phyloP scores from a whole-genome alignment of 352 stramenopile genomes.

The Globisporangium solare region DNA sequence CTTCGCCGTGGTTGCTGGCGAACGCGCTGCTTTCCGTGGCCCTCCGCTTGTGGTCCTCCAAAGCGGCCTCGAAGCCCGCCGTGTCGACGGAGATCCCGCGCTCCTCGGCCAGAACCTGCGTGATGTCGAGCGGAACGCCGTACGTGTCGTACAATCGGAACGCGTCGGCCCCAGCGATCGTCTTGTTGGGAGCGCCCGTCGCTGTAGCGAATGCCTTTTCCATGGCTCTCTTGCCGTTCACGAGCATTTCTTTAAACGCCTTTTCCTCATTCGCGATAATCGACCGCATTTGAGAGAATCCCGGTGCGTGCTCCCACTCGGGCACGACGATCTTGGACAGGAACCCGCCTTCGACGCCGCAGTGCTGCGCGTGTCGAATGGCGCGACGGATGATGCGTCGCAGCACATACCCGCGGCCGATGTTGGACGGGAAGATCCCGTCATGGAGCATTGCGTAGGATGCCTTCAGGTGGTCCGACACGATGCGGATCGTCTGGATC shows the following conservation, averaged over 20 bases:
- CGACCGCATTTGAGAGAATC: constrained; percentile 55
- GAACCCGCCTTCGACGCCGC: constrained; percentile 45
- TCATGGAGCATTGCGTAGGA: constrained; percentile 93
- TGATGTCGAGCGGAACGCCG: constrained; percentile 77
- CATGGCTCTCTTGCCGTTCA: constrained; percentile 49
- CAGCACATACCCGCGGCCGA: constrained; percentile 95
- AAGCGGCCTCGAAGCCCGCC: constrained; percentile 38
- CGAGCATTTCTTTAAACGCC: constrained; percentile 71
- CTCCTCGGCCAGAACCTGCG: constrained; percentile 57
- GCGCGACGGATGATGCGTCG: constrained; percentile 91
- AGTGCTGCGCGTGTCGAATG: constrained; percentile 66
- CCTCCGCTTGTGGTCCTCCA: constrained; percentile 47
- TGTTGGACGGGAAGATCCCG: constrained; percentile 94
- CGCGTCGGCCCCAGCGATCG: constrained; percentile 45
- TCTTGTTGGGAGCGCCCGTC: constrained; percentile 8
- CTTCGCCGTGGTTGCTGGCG: constrained; percentile 15
- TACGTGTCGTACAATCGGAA: constrained; percentile 77
- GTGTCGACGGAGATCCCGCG: constrained; percentile 51
- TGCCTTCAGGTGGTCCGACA: constrained; percentile 95
- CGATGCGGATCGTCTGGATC: constrained; percentile 80
- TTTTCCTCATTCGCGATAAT: constrained; percentile 71
- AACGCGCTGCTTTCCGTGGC: constrained; percentile 44
- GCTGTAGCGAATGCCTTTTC: constrained; percentile 47
- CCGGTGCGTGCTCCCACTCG: constrained; percentile 27
- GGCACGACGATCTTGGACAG: constrained; percentile 47